These are phyloP conservation scores for Hibiscus trionum DNA, from an alignment of 345 rosid genomes.

Conservation along the genomic window DNA sequence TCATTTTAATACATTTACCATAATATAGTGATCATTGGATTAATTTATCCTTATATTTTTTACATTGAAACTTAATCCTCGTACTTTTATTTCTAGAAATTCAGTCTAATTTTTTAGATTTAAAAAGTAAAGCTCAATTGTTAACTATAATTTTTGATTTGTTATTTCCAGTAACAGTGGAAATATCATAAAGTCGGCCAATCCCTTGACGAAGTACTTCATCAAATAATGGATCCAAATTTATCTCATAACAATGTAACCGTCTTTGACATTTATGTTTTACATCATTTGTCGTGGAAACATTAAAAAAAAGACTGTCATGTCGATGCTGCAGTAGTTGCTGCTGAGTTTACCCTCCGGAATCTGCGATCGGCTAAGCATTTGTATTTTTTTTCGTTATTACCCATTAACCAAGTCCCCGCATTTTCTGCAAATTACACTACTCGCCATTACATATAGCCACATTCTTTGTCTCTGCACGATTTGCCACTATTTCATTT, in stretches of 20 bases:
- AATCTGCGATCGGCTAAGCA: neutral
- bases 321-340: neutral
- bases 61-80: too few species aligned
- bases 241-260: neutral
- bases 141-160: too few species aligned
- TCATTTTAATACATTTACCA: too few species aligned
- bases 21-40: too few species aligned
- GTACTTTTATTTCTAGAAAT: too few species aligned
- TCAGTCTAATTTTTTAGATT: too few species aligned
- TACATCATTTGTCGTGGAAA: too few species aligned
- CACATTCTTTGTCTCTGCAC: neutral
- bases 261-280: neutral
- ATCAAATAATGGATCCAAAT: neutral
- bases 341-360: neutral
- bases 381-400: neutral
- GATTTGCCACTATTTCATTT: neutral
- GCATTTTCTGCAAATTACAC: neutral
- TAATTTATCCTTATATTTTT: too few species aligned
- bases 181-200: neutral
- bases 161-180: neutral
- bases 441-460: neutral
- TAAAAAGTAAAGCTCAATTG: too few species aligned
- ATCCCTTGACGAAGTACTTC: neutral
- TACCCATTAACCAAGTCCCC: neutral
- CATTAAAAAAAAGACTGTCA: neutral